These are phyloP conservation scores for Trametes elegans DNA, from an alignment of 768 basidiomycete species.

Conservation along the genomic window DNA sequence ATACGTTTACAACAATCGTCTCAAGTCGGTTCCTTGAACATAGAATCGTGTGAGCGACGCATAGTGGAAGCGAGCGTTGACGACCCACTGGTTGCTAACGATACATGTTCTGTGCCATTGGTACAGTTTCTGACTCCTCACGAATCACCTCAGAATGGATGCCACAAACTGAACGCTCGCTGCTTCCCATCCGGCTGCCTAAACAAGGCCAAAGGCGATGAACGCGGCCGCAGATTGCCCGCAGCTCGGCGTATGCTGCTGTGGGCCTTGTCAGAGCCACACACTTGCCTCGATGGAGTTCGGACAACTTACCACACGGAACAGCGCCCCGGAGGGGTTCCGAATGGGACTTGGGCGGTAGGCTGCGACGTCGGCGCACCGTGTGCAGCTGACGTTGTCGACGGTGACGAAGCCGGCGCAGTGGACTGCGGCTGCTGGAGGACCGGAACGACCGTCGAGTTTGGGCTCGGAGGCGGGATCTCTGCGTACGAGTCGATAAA, in stretches of 20 bases:
- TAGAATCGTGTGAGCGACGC: too few relatives aligned
- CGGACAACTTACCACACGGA: constrained; percentile 4
- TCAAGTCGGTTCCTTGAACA: not conserved
- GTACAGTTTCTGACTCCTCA: not conserved
- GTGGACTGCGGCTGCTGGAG: constrained; percentile 20
- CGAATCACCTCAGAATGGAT: constrained; percentile 9
- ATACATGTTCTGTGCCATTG: not conserved
- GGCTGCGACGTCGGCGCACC: constrained; percentile 1
- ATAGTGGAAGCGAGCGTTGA: too few relatives aligned
- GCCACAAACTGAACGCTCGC: constrained; percentile 13
- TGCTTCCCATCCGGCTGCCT: not conserved
- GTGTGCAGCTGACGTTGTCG: not conserved
- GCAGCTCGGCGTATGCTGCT: not conserved
- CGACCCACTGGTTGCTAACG: constrained; percentile 3
- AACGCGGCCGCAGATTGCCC: not conserved
- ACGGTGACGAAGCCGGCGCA: not conserved
- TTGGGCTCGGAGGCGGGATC: constrained; percentile 24
- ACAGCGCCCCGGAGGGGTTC: constrained; percentile 7
- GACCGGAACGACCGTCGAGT: constrained; percentile 26
- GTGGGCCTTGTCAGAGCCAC: too few relatives aligned
- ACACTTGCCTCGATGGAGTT: not conserved
- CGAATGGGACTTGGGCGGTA: constrained; percentile 10
- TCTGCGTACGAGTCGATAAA: constrained; percentile 55
- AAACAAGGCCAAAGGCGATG: not conserved
- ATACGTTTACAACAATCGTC: not conserved